Conservation (phyloP, 805 yeast genomes). For the Hanseniaspora lindneri region DNA sequence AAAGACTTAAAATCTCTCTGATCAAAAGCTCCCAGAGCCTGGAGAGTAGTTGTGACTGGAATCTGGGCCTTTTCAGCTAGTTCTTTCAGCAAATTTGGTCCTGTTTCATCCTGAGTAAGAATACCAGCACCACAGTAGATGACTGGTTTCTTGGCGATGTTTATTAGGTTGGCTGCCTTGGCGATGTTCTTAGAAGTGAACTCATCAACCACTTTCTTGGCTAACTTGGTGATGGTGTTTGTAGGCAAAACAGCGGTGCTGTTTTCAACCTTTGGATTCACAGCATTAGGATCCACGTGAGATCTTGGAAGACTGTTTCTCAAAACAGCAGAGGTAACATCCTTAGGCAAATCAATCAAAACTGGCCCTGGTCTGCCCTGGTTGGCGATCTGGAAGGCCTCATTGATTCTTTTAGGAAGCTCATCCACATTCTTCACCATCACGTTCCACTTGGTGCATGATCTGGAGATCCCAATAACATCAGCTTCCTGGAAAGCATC, state of each 20-base stretch:
- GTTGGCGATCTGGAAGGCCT: constrained; percentile 94
- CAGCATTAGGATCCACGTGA: constrained; percentile 59
- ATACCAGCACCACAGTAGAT: constrained; percentile 90
- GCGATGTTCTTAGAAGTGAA: constrained; percentile 62
- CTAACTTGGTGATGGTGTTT: constrained; percentile 53
- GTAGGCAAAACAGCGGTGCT: constrained; percentile 62
- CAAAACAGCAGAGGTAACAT: constrained; percentile 86
- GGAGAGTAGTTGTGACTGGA: constrained; percentile 93
- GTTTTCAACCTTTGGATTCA: constrained; percentile 48
- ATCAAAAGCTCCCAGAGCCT: constrained; percentile 88
- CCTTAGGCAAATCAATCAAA: constrained; percentile 93
- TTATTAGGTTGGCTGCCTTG: constrained; percentile 67
- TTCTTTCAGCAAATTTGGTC: constrained; percentile 67
- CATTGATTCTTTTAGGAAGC: constrained; percentile 88
- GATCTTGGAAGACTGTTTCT: constrained; percentile 74
- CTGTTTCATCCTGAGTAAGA: constrained; percentile 57
- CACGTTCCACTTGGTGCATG: constrained; percentile 98
- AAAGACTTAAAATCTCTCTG: constrained; percentile 81
- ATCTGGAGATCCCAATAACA: constrained; percentile 88
- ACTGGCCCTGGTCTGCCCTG: constrained; percentile 98
- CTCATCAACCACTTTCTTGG: constrained; percentile 57
- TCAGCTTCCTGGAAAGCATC: constrained; percentile 99
- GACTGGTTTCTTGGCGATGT: constrained; percentile 75
- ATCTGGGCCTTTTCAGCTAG: constrained; percentile 81
- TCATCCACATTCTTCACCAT: constrained; percentile 95